These are phyloP conservation scores for Podospora fimiseda DNA, from an alignment of 495 filamentous ascomycete genomes.

Conservation along the genomic window DNA sequence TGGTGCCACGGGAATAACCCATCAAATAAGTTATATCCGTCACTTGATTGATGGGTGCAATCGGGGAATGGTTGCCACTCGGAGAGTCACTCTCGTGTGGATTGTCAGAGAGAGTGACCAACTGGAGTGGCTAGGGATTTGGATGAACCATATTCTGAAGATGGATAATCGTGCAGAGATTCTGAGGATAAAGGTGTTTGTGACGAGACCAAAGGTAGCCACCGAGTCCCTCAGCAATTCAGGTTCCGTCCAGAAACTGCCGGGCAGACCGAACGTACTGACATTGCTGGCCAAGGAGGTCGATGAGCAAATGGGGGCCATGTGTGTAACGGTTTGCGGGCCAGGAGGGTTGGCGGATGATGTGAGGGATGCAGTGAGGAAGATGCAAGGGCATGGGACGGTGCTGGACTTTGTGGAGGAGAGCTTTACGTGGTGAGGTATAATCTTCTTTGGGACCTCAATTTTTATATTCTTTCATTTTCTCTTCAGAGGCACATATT, in stretches of 20 bases:
- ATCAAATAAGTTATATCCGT: conserved; percentile 83
- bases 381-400: conserved; percentile 53
- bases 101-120: conserved; percentile 81
- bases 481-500: background rate
- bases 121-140: conserved; percentile 87
- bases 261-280: conserved; percentile 74
- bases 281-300: conserved; percentile 71
- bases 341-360: conserved; percentile 80
- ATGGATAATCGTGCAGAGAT: conserved; percentile 73
- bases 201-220: conserved; percentile 71
- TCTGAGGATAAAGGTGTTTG: conserved; percentile 77
- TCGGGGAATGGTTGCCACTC: conserved; percentile 68
- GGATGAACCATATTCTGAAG: conserved; percentile 80
- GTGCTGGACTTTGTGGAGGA: conserved; percentile 80
- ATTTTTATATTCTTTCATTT: too few species aligned
- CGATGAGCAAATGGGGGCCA: conserved; percentile 70
- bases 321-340: conserved; percentile 87
- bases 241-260: conserved; percentile 80
- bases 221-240: conserved; percentile 66
- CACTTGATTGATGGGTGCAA: conserved; percentile 70
- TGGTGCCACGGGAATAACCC: conserved; percentile 89
- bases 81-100: conserved; percentile 80
- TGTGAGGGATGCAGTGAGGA: conserved; percentile 66
- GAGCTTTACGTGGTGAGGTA: conserved; percentile 73
- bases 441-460: background rate